Evolutionary conservation across 345 rosid species (phyloP), one percentile per base, ranked within the genome.

Genomic region (Hypericum androsaemum): DNA sequence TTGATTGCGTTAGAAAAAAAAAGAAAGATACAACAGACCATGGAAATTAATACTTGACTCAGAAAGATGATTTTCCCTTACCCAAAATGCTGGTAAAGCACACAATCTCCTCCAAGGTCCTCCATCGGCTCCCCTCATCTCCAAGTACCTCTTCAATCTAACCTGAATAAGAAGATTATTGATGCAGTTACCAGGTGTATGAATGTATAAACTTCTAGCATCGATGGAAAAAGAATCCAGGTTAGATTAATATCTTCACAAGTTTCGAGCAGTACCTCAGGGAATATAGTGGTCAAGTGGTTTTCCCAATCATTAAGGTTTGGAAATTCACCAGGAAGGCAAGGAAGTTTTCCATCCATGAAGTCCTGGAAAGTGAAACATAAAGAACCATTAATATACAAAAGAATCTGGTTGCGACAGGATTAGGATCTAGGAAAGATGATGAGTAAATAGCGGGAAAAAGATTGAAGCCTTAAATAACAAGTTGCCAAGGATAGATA

Each of bases 61-160:
- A 22, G 32, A 22, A 4, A 22, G 32, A 22, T 22, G 32, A 22
- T 22, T 22, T 22, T 22, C 32, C 32, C 32, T 60, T 78, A 94
- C 99, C 99, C 99, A 88, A 68, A 94, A 83, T 54, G 99, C 99
- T 41, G 97, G 95, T 65, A 94, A 68, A 16, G 97, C 99, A 68
- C 97, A 85, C 52, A 88, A 48, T 63, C 94, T 85, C 77, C 99
- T 86, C 97, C 95, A 83, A 41, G 99, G 95, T 67, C 97, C 97
- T 73, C 97, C 95, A 80, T 88, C 99, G 70, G 97, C 95, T 53
- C 99, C 99, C 70, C 97, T 88, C 99, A 94, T 94, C 78, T 94
- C 99, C 78, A 94, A 72, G 74, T 94, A 94, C 53, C 99, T 79
- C 85, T 94, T 92, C 59, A 92, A 71, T 58, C 98, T 79, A 44